These are phyloP conservation scores for Ramularia endophylla DNA, from an alignment of 2,329 filamentous ascomycete species.

Conservation along the genomic window DNA sequence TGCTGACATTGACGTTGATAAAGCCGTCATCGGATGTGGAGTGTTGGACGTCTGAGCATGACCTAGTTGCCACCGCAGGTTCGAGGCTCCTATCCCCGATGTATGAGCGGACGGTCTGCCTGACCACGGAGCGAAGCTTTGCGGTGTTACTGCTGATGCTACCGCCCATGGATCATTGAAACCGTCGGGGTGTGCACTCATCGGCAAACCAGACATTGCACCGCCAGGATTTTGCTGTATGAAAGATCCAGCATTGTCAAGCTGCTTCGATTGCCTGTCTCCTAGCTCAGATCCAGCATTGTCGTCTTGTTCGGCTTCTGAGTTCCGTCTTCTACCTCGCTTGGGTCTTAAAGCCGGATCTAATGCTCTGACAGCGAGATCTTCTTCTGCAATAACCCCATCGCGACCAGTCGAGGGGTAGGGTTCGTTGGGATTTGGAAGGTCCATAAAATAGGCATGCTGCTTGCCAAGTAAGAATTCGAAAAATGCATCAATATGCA, in stretches of 20 bases:
- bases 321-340: conserved; percentile 49
- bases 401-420: conserved; percentile 64
- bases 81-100: conserved; percentile 35
- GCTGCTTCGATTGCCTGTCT: conserved; percentile 16
- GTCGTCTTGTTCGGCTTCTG: conserved; percentile 27
- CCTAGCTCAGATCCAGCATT: conserved; percentile 7
- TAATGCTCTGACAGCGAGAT: conserved; percentile 77
- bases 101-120: conserved; percentile 34
- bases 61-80: conserved; percentile 31
- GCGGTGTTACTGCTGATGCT: conserved; percentile 33
- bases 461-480: conserved; percentile 75
- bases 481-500: conserved; percentile 93
- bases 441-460: conserved; percentile 72
- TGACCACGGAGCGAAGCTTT: conserved; percentile 31
- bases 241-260: conserved; percentile 7
- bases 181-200: conserved; percentile 51
- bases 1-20: conserved; percentile 51
- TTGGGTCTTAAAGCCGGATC: conserved; percentile 67
- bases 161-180: conserved; percentile 48
- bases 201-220: conserved; percentile 46
- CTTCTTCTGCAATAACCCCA: conserved; percentile 78
- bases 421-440: conserved; percentile 61
- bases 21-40: conserved; percentile 71
- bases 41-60: conserved; percentile 24
- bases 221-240: conserved; percentile 32